Conservation (phyloP, 345 rosid species). For the Heritiera littoralis region DNA sequence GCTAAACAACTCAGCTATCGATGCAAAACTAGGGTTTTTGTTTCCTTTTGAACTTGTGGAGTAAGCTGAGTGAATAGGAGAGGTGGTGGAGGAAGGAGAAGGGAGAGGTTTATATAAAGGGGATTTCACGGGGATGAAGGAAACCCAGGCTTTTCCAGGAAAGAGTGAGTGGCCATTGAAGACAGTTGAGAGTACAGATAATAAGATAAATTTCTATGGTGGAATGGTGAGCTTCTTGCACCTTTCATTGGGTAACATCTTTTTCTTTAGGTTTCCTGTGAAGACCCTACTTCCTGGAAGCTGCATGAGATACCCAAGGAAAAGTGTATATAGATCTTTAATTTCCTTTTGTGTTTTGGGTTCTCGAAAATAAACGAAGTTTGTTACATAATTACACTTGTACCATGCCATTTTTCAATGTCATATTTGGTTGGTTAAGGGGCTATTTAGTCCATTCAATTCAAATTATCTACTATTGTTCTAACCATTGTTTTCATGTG, state of each 20-base stretch:
- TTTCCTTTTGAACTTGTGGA: not conserved
- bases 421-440: not conserved
- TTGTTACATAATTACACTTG: not conserved
- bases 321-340: not conserved
- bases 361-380: not conserved
- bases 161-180: constrained; percentile 24
- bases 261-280: constrained; percentile 17
- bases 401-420: not conserved
- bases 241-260: constrained; percentile 20
- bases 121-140: not conserved
- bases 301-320: constrained; percentile 27
- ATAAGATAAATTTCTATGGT: not conserved
- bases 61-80: not conserved
- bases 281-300: constrained; percentile 56
- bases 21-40: not conserved
- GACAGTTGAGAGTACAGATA: constrained; percentile 19
- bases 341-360: not conserved
- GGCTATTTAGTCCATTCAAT: not conserved
- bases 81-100: not conserved
- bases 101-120: constrained; percentile 30
- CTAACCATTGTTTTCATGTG: not conserved
- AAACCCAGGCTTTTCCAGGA: constrained; percentile 29
- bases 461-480: no score
- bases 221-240: constrained; percentile 30
- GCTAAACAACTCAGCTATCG: not conserved